These are phyloP conservation scores for Thermochaetoides dissita DNA, from an alignment of 2,329 filamentous ascomycete species.

Conservation along the genomic window DNA sequence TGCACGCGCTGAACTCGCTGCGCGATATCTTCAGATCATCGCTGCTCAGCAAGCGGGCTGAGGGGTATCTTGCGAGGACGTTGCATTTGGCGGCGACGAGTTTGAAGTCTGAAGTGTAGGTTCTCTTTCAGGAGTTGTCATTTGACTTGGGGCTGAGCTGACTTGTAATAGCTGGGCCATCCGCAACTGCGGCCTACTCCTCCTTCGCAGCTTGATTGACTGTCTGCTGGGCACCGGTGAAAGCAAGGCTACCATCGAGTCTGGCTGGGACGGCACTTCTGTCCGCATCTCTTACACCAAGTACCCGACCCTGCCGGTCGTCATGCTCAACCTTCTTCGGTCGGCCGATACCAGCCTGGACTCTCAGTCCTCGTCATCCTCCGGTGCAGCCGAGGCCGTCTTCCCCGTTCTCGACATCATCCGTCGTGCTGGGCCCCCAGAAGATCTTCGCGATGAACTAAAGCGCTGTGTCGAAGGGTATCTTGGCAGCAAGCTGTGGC, in stretches of 20 bases:
- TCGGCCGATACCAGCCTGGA: slow-evolving; percentile 33
- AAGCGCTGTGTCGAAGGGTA: slow-evolving; percentile 46
- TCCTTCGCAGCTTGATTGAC: slow-evolving; percentile 76
- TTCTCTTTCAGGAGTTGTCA: slow-evolving; percentile 2
- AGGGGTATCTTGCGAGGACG: slow-evolving; percentile 57
- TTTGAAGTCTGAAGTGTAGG: slow-evolving; percentile 63
- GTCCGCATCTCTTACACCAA: slow-evolving; percentile 56
- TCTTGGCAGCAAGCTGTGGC: slow-evolving; percentile 59
- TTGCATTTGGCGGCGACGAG: slow-evolving; percentile 69
- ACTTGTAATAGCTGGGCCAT: slow-evolving; percentile 61
- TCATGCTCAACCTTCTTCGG: slow-evolving; percentile 49
- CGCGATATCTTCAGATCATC: slow-evolving; percentile 85
- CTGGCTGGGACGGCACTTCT: slow-evolving; percentile 49
- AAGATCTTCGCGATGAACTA: slow-evolving; percentile 39
- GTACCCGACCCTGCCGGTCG: slow-evolving; percentile 49
- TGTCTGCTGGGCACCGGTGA: slow-evolving; percentile 62
- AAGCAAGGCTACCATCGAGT: slow-evolving; percentile 48
- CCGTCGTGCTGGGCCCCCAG: slow-evolving; percentile 54
- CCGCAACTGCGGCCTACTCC: slow-evolving; percentile 79
- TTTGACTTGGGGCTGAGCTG: background rate
- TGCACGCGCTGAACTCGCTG: slow-evolving; percentile 87
- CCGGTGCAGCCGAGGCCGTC: slow-evolving; percentile 48
- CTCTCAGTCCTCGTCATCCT: slow-evolving; percentile 12
- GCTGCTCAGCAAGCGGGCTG: slow-evolving; percentile 56
- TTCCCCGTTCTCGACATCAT: slow-evolving; percentile 76